Evolutionary conservation across 75 land plant genomes (phyloP).

Genomic region (Azolla pinnata): DNA sequence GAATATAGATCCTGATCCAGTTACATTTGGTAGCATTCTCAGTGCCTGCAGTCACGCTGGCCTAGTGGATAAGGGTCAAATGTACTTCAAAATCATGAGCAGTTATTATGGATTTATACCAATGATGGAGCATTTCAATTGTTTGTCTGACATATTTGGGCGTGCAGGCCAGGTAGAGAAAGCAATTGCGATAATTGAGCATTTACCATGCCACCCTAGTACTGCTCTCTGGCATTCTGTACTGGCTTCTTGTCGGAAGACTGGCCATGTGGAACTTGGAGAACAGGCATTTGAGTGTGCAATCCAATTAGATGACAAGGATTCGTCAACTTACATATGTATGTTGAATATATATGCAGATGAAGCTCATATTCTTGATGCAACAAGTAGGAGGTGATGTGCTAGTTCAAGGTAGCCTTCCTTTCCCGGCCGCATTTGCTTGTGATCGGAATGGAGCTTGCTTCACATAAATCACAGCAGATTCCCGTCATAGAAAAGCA

Average conservation of each 20-base stretch:
- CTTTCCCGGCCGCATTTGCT: too few relatives aligned
- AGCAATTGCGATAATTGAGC: slow-evolving; percentile 28
- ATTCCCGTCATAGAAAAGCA: too few relatives aligned
- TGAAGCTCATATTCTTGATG: too few relatives aligned
- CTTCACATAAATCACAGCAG: too few relatives aligned
- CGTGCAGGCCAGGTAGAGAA: slow-evolving; percentile 34
- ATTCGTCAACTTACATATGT: too few relatives aligned
- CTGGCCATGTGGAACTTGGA: slow-evolving; percentile 34
- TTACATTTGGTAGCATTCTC: slow-evolving; percentile 39
- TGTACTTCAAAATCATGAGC: slow-evolving; percentile 31
- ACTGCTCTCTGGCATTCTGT: slow-evolving; percentile 32
- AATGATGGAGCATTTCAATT: slow-evolving; percentile 43
- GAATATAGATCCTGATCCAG: slow-evolving; percentile 22
- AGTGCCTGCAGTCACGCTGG: slow-evolving; percentile 55
- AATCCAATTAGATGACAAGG: slow-evolving; percentile 2
- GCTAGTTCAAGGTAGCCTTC: too few relatives aligned
- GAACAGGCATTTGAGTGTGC: slow-evolving; percentile 12
- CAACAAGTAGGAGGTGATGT: too few relatives aligned
- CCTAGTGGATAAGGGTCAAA: slow-evolving; percentile 35
- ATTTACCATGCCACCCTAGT: slow-evolving; percentile 40
- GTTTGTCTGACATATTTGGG: slow-evolving; percentile 50
- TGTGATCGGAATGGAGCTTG: too few relatives aligned
- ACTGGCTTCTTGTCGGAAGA: slow-evolving; percentile 26
- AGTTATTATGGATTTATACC: slow-evolving; percentile 23
- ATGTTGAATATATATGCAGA: too few relatives aligned